Percentiles rank a stretch among this genome's conserved stretches.
phyloP scores from a whole-genome alignment of 306 rosid species.

The Parietaria judaica region DNA sequence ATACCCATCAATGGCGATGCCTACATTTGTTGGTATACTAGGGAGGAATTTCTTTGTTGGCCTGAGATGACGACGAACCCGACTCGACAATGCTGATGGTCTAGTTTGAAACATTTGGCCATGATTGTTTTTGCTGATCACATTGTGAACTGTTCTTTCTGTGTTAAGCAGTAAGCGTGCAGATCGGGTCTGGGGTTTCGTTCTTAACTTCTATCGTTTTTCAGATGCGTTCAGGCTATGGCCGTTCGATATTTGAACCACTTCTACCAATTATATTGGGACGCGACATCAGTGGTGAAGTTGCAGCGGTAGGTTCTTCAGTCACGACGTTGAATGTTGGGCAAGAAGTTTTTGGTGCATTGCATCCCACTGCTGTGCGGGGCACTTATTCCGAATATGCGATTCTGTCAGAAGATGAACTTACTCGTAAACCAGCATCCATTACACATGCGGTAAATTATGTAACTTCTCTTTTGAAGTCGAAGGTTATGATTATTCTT shows the following conservation, averaged over 20 bases:
- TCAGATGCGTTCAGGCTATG: constrained; percentile 92
- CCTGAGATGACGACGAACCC: too few relatives aligned
- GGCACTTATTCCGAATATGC: constrained; percentile 95
- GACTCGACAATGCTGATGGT: too few relatives aligned
- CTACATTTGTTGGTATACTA: too few relatives aligned
- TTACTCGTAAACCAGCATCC: constrained; percentile 59
- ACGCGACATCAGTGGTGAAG: constrained; percentile 93
- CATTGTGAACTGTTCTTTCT: neutral
- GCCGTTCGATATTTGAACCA: constrained; percentile 68
- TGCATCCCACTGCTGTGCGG: constrained; percentile 95
- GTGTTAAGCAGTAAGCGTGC: neutral
- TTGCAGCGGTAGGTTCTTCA: constrained; percentile 64
- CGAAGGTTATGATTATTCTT: too few relatives aligned
- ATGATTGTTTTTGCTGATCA: too few relatives aligned
- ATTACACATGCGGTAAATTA: constrained; percentile 77
- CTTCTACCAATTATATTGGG: constrained; percentile 83
- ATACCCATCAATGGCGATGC: too few relatives aligned
- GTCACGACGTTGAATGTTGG: constrained; percentile 55
- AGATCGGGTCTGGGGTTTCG: neutral
- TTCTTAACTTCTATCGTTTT: constrained; percentile 15
- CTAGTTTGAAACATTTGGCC: too few relatives aligned
- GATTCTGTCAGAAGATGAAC: constrained; percentile 70
- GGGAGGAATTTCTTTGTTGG: too few relatives aligned
- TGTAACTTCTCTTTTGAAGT: too few relatives aligned
- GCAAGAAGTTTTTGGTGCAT: constrained; percentile 86